Evolutionary conservation across 1,284 basidiomycete genomes (phyloP), one percentile per base, ranked within the genome.

Genomic region (Sporisorium graminicola): DNA sequence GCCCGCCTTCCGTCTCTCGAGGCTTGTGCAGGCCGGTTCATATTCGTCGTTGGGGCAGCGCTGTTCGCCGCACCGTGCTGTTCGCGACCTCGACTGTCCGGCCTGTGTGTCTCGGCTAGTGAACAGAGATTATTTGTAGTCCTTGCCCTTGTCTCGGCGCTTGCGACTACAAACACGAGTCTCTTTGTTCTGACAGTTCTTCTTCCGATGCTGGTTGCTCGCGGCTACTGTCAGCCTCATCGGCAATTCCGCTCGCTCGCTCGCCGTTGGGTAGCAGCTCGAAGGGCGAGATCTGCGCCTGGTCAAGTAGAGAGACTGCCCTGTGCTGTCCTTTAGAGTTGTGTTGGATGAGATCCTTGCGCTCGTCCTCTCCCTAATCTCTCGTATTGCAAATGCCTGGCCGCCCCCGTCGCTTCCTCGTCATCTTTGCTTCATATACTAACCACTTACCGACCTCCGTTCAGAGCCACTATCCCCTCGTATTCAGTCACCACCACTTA

Each of bases 161-260:
- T 51, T 58, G 55, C 62, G 40, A 53, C 55, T 52, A 64, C 62
- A 64, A 64, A 53, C 62, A 58, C 27, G 33, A 33, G 35, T 27
- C 10, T 27, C 33, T 3, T 40, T n/a, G n/a, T 18, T 26, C 22
- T 14, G 18, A 49, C 22, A 13, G 16, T 40, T 40, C 47, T 29
- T 49, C 47, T 49, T 49, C 16, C 14, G 8, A 18, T 4, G 37
- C 18, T 40, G 37, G 16, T 40, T 12, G 37, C 37, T 40, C 37
- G 18, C 27, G 16, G 47, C 44, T 47, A 24, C 44, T 47, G 24
- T 46, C 44, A 10, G 43, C 4, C 29, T 31, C 29, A 31, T 31
- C n/a, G n/a, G n/a, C n/a, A n/a, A n/a, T n/a, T n/a, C n/a, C n/a
- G n/a, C n/a, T n/a, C n/a, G n/a, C n/a, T n/a, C n/a, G n/a, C n/a